Evolutionary conservation across 2,329 filamentous ascomycete species (phyloP).

Genomic region (Cladobotryum protrusum): DNA sequence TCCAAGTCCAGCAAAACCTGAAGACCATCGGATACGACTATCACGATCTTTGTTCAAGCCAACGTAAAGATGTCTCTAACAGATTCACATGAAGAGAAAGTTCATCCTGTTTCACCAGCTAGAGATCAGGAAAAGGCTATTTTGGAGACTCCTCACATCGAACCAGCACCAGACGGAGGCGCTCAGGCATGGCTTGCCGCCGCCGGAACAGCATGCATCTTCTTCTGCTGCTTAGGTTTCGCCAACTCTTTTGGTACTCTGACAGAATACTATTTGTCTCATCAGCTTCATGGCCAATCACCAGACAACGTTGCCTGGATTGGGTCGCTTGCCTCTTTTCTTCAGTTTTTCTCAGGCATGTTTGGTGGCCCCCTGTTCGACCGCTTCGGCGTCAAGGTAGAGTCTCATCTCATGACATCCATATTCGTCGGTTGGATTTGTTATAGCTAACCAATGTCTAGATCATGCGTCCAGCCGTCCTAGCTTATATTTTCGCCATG

Average conservation of each 20-base stretch:
- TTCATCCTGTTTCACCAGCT: neutral
- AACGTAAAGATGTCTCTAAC: neutral
- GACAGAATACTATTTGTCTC: slow-evolving; percentile 35
- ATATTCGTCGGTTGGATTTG: neutral
- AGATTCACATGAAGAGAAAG: neutral
- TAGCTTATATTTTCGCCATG: slow-evolving; percentile 32
- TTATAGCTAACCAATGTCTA: slow-evolving; percentile 7
- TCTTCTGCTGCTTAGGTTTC: slow-evolving; percentile 36
- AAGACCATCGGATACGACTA: neutral
- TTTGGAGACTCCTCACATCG: neutral
- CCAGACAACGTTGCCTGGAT: slow-evolving; percentile 37
- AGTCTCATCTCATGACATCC: neutral
- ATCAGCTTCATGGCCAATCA: slow-evolving; percentile 26
- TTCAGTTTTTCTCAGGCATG: slow-evolving; percentile 29
- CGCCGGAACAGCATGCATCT: slow-evolving; percentile 26
- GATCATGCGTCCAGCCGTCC: slow-evolving; percentile 26
- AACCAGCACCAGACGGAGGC: slow-evolving; percentile 26
- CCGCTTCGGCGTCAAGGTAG: slow-evolving; percentile 33
- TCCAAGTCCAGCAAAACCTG: neutral
- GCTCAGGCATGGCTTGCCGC: slow-evolving; percentile 36
- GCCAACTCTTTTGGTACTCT: slow-evolving; percentile 41
- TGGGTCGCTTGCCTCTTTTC: slow-evolving; percentile 31
- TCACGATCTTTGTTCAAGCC: too few species aligned
- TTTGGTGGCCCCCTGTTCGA: slow-evolving; percentile 36
- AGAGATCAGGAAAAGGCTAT: neutral